phyloP scores from a whole-genome alignment of 1,139 yeast species.

The Debaryomyces fabryi region DNA sequence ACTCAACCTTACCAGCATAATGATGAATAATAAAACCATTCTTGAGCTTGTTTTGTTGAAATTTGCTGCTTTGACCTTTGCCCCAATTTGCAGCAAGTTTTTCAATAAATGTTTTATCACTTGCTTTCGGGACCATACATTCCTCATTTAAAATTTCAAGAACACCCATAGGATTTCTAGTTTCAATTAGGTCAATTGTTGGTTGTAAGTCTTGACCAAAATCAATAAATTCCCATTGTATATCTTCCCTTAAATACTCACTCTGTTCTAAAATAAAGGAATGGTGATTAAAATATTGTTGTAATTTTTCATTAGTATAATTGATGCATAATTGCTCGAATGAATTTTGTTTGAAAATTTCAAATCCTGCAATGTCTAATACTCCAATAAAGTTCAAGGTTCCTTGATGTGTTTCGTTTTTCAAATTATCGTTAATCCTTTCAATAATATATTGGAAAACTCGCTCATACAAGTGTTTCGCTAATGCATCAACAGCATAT shows the following conservation, averaged over 20 bases:
- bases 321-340: slow-evolving; percentile 97
- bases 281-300: slow-evolving; percentile 97
- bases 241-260: slow-evolving; percentile 89
- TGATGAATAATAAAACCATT: slow-evolving; percentile 82
- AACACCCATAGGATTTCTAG: slow-evolving; percentile 78
- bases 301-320: slow-evolving; percentile 93
- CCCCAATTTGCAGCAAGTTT: slow-evolving; percentile 70
- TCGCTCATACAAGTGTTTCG: slow-evolving; percentile 85
- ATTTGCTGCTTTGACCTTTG: slow-evolving; percentile 58
- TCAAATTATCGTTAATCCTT: slow-evolving; percentile 73
- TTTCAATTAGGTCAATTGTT: slow-evolving; percentile 88
- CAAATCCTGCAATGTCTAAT: slow-evolving; percentile 96
- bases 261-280: slow-evolving; percentile 96
- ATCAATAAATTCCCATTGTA: slow-evolving; percentile 95
- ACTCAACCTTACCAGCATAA: slow-evolving; percentile 95
- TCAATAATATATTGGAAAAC: slow-evolving; percentile 78
- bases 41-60: slow-evolving; percentile 67
- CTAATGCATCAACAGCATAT: slow-evolving; percentile 80
- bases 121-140: slow-evolving; percentile 89
- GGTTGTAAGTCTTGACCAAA: slow-evolving; percentile 97
- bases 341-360: slow-evolving; percentile 86
- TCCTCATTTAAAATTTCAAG: slow-evolving; percentile 91
- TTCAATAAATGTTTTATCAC: slow-evolving; percentile 81
- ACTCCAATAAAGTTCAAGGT: slow-evolving; percentile 78
- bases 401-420: slow-evolving; percentile 23